A percentile compares a stretch with the other conserved stretches of the same genome.
Evolutionary conservation across 179 eudicot genomes (phyloP).

Genomic region (Spergularia azorica): DNA sequence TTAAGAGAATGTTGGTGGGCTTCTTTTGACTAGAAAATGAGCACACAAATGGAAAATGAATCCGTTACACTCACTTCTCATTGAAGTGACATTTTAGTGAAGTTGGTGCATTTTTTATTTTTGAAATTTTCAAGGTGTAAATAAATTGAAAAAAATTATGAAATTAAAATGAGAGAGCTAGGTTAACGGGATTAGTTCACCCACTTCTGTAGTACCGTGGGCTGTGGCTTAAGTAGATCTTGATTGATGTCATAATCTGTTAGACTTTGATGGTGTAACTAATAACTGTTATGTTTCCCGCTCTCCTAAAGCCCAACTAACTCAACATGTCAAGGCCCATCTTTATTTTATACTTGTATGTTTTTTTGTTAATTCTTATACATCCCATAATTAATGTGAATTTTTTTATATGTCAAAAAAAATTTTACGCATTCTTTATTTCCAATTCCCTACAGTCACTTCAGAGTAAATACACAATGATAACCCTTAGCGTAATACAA

Average conservation of each 20-base stretch:
- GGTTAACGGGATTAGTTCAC: constrained; percentile 32
- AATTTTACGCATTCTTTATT: too few species aligned
- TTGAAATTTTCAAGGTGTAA: too few species aligned
- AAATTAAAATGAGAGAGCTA: constrained; percentile 8
- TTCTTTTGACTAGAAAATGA: not conserved
- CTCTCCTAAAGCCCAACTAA: constrained; percentile 15
- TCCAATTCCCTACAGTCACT: too few species aligned
- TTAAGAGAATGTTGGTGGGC: not conserved
- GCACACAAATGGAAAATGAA: not conserved
- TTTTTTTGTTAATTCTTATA: too few species aligned
- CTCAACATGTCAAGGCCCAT: not conserved
- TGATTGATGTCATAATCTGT: constrained; percentile 4
- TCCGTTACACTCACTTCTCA: constrained; percentile 27
- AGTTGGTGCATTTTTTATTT: constrained; percentile 19
- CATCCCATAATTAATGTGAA: too few species aligned
- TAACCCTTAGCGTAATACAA: too few species aligned
- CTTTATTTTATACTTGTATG: too few species aligned
- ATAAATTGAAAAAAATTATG: too few species aligned
- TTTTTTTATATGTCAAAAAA: too few species aligned
- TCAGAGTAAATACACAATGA: too few species aligned
- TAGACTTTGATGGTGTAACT: constrained; percentile 3
- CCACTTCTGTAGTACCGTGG: constrained; percentile 2
- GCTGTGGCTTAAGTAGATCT: constrained; percentile 8
- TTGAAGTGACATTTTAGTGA: constrained; percentile 26
- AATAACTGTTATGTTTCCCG: not conserved